Evolutionary conservation across 2,329 filamentous ascomycete genomes (phyloP).

Genomic region (Paraphaeosphaeria minitans): DNA sequence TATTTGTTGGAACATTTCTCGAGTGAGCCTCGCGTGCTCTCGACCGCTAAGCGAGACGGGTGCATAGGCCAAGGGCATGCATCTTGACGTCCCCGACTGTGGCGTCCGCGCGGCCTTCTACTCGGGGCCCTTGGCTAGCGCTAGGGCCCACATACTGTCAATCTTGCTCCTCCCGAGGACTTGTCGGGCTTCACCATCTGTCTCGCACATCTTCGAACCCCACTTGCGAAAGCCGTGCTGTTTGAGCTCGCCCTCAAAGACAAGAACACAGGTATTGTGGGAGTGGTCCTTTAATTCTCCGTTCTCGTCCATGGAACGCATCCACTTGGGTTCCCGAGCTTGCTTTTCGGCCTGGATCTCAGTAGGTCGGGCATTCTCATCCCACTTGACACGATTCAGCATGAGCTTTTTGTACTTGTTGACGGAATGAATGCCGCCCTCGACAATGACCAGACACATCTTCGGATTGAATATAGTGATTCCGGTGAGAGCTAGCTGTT

Average conservation of each 20-base stretch:
- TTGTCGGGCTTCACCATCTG: slow-evolving; percentile 85
- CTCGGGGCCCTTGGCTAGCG: slow-evolving; percentile 71
- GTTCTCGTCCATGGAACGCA: slow-evolving; percentile 77
- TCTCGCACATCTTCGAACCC: slow-evolving; percentile 86
- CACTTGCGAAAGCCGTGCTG: slow-evolving; percentile 82
- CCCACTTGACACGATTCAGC: slow-evolving; percentile 93
- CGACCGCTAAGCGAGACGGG: background rate
- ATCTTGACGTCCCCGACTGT: background rate
- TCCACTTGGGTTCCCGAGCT: slow-evolving; percentile 70
- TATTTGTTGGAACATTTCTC: background rate
- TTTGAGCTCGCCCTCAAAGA: slow-evolving; percentile 93
- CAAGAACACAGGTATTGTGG: slow-evolving; percentile 77
- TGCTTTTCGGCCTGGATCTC: slow-evolving; percentile 62
- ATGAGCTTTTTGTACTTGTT: slow-evolving; percentile 90
- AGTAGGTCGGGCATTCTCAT: slow-evolving; percentile 78
- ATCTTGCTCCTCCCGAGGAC: slow-evolving; percentile 80
- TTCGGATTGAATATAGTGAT: slow-evolving; percentile 91
- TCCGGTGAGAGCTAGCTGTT: slow-evolving; percentile 84
- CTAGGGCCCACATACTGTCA: slow-evolving; percentile 95
- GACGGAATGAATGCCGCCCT: slow-evolving; percentile 84
- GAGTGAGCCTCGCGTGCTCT: background rate
- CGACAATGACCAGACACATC: slow-evolving; percentile 87
- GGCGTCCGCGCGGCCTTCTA: slow-evolving; percentile 2
- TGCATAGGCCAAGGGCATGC: background rate
- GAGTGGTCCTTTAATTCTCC: slow-evolving; percentile 82